phyloP scores from a whole-genome alignment of 208 protist genomes.

The Leishmania tarentolae region DNA sequence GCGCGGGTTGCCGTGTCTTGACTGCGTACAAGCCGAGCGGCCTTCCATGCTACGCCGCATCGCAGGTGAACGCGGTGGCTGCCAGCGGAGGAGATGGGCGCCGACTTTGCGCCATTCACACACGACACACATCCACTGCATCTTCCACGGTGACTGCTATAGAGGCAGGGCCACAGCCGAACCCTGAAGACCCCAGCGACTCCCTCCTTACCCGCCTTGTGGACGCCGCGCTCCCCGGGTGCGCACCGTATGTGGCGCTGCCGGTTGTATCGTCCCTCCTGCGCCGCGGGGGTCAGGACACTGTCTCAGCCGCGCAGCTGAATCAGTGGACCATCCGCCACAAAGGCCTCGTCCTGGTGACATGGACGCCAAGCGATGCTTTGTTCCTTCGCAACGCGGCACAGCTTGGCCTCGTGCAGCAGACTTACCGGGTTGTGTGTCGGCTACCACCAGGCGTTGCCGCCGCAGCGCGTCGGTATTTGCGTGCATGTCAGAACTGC shows the following conservation, averaged over 20 bases:
- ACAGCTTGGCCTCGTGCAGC: slow-evolving; percentile 60
- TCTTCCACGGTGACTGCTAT: background rate
- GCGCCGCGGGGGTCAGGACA: slow-evolving; percentile 7
- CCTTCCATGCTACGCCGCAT: slow-evolving; percentile 58
- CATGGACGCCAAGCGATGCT: slow-evolving; percentile 38
- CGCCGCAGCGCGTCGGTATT: slow-evolving; percentile 14
- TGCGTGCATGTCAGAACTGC: background rate
- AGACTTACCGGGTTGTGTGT: slow-evolving; percentile 68
- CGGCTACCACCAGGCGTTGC: slow-evolving; percentile 56
- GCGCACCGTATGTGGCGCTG: slow-evolving; percentile 24
- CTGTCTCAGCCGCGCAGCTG: slow-evolving; percentile 28
- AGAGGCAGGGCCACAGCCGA: slow-evolving; percentile 21
- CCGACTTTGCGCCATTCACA: slow-evolving; percentile 32
- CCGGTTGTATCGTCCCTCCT: slow-evolving; percentile 33
- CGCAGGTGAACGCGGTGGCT: slow-evolving; percentile 39
- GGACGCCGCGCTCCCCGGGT: slow-evolving; percentile 48
- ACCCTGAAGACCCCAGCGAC: slow-evolving; percentile 50
- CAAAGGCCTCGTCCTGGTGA: slow-evolving; percentile 63
- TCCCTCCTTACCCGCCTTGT: slow-evolving; percentile 50
- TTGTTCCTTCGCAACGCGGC: slow-evolving; percentile 66
- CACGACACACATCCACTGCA: slow-evolving; percentile 1
- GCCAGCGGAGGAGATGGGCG: slow-evolving; percentile 24
- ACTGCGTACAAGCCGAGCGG: slow-evolving; percentile 70
- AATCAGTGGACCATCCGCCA: slow-evolving; percentile 54
- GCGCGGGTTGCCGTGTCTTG: slow-evolving; percentile 16